Conservation (phyloP, 2,329 filamentous ascomycete genomes). For the Orbilia quercus region DNA sequence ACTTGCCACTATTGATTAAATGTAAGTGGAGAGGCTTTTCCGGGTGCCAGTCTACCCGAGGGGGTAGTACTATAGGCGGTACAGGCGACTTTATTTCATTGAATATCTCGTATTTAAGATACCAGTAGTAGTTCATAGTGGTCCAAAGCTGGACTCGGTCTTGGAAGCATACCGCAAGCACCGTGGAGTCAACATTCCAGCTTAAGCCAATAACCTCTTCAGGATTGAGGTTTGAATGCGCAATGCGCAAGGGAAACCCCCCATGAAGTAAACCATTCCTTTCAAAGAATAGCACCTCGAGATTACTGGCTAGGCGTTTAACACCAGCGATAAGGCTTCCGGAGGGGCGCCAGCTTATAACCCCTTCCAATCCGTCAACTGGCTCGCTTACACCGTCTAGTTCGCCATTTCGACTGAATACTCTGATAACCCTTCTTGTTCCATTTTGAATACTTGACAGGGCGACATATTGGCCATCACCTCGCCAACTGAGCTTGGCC, state of each 20-base stretch:
- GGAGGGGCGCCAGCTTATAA: slow-evolving; percentile 88
- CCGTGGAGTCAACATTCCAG: slow-evolving; percentile 94
- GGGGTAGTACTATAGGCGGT: background rate
- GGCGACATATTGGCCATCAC: slow-evolving; percentile 90
- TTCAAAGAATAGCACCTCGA: slow-evolving; percentile 94
- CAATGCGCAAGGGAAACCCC: slow-evolving; percentile 82
- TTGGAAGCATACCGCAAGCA: slow-evolving; percentile 81
- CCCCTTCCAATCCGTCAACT: slow-evolving; percentile 87
- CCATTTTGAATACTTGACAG: slow-evolving; percentile 80
- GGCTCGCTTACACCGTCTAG: slow-evolving; percentile 95
- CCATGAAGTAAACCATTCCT: slow-evolving; percentile 97
- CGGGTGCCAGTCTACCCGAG: slow-evolving; percentile 75
- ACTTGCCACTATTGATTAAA: slow-evolving; percentile 67
- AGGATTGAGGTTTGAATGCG: slow-evolving; percentile 70
- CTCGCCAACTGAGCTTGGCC: slow-evolving; percentile 87
- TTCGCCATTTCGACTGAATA: slow-evolving; percentile 88
- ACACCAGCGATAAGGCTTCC: slow-evolving; percentile 92
- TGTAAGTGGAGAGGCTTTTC: slow-evolving; percentile 81
- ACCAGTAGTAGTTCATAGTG: slow-evolving; percentile 97
- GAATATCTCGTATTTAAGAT: slow-evolving; percentile 87
- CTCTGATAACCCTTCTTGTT: slow-evolving; percentile 80
- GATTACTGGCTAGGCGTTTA: slow-evolving; percentile 74
- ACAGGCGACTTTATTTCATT: background rate
- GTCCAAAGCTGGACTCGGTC: slow-evolving; percentile 92
- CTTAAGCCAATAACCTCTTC: slow-evolving; percentile 73